Evolutionary conservation across 2,329 filamentous ascomycete genomes (phyloP), one percentile per base, ranked within the genome.

Genomic region (Aspergillus felis): DNA sequence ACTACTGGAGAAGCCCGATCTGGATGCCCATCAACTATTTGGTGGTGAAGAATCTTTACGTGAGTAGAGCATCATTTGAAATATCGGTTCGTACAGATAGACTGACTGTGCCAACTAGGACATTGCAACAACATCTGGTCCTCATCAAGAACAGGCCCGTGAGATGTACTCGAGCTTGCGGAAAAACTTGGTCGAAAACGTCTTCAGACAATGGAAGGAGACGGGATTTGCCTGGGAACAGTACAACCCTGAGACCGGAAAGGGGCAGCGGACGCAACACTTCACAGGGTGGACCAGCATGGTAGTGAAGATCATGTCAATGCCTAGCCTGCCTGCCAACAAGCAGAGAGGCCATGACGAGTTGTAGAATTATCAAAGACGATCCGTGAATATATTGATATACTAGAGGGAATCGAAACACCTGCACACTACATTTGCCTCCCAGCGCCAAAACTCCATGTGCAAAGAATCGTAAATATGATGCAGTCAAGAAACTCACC

Each of bases 261-360:
- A 84, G 54, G 94, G 94, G n/a, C 93, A 97, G 80, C 84, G 94
- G 46, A 97, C 92, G 4, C 92, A 97, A 80, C 93, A 97, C 75
- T 99, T 99, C 73, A 97, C 94, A 0, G 94, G 94, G 52, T 99
- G 94, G 94, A 99, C 94, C n/a, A 96, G 91, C 73, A 79, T 97
- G 75, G 90, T 97, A 50, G 92, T 97, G 49, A 97, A 96, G 81
- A 91, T 99, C 64, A 96, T 97, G 92, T 86, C 86, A 50, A 93
- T 99, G 91, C 89, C 91, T 6, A 88, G 95, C 65, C 69, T 91
- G 46, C 65, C 65, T 42, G 61, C 64, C 27, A 52, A 54, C 38
- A 63, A 62, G 53, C 66, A 65, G 46, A 66, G 57, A 10, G 69
- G 67, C 12, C 79, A 81, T 62, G 80, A 83, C 66, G 81, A 83